Percentiles rank a stretch among this genome's conserved stretches.
Conservation (phyloP, 345 rosid species). For the Eucalyptus grandis region DNA sequence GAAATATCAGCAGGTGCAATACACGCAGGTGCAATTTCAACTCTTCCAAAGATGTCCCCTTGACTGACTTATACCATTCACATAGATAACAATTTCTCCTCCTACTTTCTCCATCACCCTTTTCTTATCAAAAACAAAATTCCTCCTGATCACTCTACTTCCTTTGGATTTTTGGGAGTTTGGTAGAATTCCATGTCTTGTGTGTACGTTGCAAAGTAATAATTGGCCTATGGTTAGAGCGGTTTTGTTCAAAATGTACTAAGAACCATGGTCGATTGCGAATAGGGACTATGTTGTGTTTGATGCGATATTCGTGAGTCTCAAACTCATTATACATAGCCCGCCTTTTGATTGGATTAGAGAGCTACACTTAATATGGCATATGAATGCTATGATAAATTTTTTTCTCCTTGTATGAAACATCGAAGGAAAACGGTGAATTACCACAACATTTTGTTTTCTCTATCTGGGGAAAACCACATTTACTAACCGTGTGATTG, state of each 20-base stretch:
- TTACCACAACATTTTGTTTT: not conserved
- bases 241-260: not conserved
- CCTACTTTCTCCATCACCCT: not conserved
- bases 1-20: not conserved
- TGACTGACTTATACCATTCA: not conserved
- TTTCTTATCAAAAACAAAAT: not conserved
- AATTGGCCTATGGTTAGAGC: not conserved
- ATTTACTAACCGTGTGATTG: no score
- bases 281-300: not conserved
- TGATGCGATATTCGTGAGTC: not conserved
- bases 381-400: not conserved
- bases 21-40: slow-evolving; percentile 34
- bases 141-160: not conserved
- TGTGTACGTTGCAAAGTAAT: not conserved
- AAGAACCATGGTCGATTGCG: not conserved
- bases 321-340: not conserved
- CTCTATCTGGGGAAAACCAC: accelerated
- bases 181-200: not conserved
- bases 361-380: not conserved
- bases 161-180: not conserved
- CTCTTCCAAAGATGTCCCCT: not conserved
- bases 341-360: not conserved
- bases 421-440: accelerated
- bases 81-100: not conserved
- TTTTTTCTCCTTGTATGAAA: not conserved